Conservation (phyloP, 2,329 filamentous ascomycete species). For the Fusarium siculi region DNA sequence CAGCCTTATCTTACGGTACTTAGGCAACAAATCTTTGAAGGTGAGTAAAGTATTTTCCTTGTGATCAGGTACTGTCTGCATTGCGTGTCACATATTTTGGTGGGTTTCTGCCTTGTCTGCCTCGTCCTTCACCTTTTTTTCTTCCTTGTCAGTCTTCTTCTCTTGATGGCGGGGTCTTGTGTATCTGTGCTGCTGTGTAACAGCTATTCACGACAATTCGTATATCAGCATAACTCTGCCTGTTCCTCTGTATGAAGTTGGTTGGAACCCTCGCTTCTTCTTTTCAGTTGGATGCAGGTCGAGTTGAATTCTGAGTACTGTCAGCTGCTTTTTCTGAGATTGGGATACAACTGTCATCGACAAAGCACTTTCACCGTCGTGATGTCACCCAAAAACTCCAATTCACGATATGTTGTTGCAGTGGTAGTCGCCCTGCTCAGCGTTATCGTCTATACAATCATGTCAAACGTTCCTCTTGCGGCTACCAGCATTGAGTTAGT, state of each 20-base stretch:
- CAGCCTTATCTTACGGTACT: constrained; percentile 22
- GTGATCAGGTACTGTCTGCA: constrained; percentile 32
- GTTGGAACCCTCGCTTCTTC: background rate
- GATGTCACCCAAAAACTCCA: constrained; percentile 18
- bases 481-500: constrained; percentile 26
- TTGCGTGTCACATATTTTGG: constrained; percentile 15
- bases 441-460: constrained; percentile 19
- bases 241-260: background rate
- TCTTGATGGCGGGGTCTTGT: constrained; percentile 28
- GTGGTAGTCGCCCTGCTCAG: constrained; percentile 40
- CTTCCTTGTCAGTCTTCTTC: background rate
- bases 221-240: constrained; percentile 18
- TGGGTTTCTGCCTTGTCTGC: constrained; percentile 33
- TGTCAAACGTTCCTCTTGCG: background rate
- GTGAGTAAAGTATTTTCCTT: constrained; percentile 40
- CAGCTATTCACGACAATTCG: constrained; percentile 19
- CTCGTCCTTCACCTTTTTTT: constrained; percentile 12
- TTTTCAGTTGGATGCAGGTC: background rate
- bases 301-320: constrained; percentile 1
- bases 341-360: constrained; percentile 1
- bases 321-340: background rate
- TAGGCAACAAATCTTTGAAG: constrained; percentile 37
- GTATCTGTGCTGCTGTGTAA: constrained; percentile 19
- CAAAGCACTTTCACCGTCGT: constrained; percentile 9
- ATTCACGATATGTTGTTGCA: constrained; percentile 25